These are phyloP conservation scores for Xylariomycetidae sp. DNA, from an alignment of 2,329 filamentous ascomycete genomes.

Conservation along the genomic window DNA sequence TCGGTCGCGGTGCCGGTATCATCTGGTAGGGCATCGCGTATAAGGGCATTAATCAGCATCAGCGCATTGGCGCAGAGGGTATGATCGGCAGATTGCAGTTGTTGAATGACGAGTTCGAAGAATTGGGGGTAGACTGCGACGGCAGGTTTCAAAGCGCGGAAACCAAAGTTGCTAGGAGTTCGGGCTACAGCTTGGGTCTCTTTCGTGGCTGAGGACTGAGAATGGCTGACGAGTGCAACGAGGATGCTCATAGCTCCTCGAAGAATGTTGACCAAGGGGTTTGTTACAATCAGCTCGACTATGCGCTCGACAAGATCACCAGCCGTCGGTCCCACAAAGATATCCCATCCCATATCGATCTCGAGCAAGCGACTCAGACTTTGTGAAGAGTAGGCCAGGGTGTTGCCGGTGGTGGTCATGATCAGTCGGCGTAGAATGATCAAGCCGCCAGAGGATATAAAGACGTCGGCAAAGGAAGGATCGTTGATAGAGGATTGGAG, in stretches of 20 bases:
- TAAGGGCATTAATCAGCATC: conserved; percentile 91
- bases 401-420: conserved; percentile 84
- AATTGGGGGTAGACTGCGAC: conserved; percentile 91
- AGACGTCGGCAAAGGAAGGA: conserved; percentile 92
- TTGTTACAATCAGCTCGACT: conserved; percentile 88
- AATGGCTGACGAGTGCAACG: conserved; percentile 86
- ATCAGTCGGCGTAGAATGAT: conserved; percentile 77
- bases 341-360: conserved; percentile 97
- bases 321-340: conserved; percentile 60
- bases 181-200: conserved; percentile 32
- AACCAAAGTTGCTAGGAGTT: conserved; percentile 68
- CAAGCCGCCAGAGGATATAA: conserved; percentile 85
- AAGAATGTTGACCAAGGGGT: conserved; percentile 95
- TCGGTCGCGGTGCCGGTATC: conserved; percentile 42
- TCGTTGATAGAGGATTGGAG: conserved; percentile 93
- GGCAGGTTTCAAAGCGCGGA: conserved; percentile 85
- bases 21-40: conserved; percentile 81
- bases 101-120: conserved; percentile 86
- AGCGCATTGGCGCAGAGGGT: conserved; percentile 92
- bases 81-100: conserved; percentile 91
- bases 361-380: conserved; percentile 84
- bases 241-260: conserved; percentile 95
- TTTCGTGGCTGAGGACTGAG: no score
- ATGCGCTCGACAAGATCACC: conserved; percentile 70
- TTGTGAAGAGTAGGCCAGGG: conserved; percentile 89